Evolutionary conservation across 225 moss, liverwort and hornwort genomes (phyloP).

Genomic region (Asterella californica): DNA sequence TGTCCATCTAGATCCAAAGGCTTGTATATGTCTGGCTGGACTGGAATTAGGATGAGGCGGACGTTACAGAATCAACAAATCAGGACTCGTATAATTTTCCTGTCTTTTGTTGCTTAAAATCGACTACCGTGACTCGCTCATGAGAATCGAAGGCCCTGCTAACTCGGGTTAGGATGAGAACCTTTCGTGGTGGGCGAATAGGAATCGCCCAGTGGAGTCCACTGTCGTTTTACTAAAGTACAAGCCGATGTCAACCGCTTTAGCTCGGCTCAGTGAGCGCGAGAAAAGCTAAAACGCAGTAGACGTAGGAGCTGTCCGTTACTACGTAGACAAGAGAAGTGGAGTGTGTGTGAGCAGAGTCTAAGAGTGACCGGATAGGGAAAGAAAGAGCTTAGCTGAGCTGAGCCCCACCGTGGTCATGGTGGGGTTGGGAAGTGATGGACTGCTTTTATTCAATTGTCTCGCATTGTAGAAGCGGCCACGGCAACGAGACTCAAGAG

Average conservation of each 20-base stretch:
- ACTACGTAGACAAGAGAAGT: neutral
- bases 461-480: neutral
- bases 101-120: neutral
- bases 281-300: neutral
- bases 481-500: too few species aligned
- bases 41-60: neutral
- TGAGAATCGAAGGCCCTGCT: slow-evolving; percentile 6
- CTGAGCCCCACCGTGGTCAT: neutral
- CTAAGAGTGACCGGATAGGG: neutral
- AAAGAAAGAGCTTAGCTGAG: neutral
- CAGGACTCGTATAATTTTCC: neutral
- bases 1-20: neutral
- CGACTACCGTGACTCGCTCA: slow-evolving; percentile 1
- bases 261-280: neutral
- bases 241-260: neutral
- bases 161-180: slow-evolving; percentile 18
- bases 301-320: neutral
- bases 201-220: neutral
- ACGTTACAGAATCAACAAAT: neutral
- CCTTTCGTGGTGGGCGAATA: neutral
- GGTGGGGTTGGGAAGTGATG: neutral
- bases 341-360: neutral
- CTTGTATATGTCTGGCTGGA: neutral
- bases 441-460: neutral
- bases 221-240: slow-evolving; percentile 8